Evolutionary conservation across 1,284 basidiomycete species (phyloP), one percentile per base, ranked within the genome.

Genomic region (Hortiboletus rubellus): DNA sequence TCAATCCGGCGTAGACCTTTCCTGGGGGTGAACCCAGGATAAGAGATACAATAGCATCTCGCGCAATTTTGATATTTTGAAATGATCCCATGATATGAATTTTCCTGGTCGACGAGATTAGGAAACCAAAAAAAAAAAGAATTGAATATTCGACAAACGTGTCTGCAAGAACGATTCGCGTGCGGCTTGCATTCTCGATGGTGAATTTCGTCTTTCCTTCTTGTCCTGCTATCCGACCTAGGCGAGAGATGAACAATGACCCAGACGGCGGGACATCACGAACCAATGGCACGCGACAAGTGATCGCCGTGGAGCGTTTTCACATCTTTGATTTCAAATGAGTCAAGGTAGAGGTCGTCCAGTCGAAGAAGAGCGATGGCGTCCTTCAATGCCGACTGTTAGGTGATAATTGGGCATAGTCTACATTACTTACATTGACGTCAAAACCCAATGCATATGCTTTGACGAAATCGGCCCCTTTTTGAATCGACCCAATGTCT

Each of bases 131-230:
- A 15, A 50, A 57, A 30, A 49, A 8, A 37, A 7, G 24, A 5
- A 22, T 22, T 7, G 24, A 45, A 53, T 44, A 42, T 27, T 82
- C 7, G 17, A 69, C 92, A 60, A 69, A 95, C 90, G 94, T 96
- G 73, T 99, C 96, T 24, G 96, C 96, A 42, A 99, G 85, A 36
- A 99, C 94, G 56, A 99, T 95, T 38, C 96, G 89, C 24, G 96
- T 99, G 58, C 96, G 84, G 66, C 91, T 96, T 2, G 95, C 86
- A 68, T 99, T 99, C 78, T 99, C 96, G 56, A 99, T 98, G 0
- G 96, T 96, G 74, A 98, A 98, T 71, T 98, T 94, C 3, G 96
- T 98, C 76, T 97, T 96, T 48, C 96, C 96, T 63, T 98, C 94
- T 72, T 99, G 95, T 11, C 96, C 96, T 9, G 96, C 96, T 70